phyloP scores from a whole-genome alignment of 345 rosid genomes.

The Bruguiera parviflora region DNA sequence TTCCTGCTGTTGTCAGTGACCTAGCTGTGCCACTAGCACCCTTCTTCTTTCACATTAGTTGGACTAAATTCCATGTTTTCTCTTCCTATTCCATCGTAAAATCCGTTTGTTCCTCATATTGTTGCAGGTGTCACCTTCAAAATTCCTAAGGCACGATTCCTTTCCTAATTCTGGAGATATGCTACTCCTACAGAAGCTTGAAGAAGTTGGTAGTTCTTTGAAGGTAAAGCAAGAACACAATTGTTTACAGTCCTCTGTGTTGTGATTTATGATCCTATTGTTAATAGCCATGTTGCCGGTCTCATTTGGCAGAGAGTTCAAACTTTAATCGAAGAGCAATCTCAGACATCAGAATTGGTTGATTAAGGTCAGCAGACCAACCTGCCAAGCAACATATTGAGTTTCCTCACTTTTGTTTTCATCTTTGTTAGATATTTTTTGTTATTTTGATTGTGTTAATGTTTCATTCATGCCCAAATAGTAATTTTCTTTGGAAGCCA shows the following conservation, averaged over 20 bases:
- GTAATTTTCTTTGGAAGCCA: background rate
- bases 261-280: constrained; percentile 1
- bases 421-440: background rate
- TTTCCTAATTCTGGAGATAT: constrained; percentile 37
- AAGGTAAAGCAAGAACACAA: constrained; percentile 35
- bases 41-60: no score
- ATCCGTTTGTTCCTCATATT: constrained; percentile 4
- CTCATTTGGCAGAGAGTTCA: constrained; percentile 55
- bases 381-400: background rate
- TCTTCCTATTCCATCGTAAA: background rate
- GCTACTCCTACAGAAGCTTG: constrained; percentile 50
- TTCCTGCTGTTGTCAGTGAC: background rate
- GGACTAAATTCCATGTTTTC: background rate
- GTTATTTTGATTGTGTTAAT: background rate
- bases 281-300: constrained; percentile 1
- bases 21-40: background rate
- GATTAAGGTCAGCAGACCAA: constrained; percentile 31
- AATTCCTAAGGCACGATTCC: constrained; percentile 32
- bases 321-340: constrained; percentile 45
- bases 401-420: constrained; percentile 8
- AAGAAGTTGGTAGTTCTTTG: constrained; percentile 59
- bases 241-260: background rate
- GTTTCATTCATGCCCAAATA: background rate
- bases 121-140: constrained; percentile 51
- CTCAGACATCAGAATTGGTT: constrained; percentile 34